Conservation (phyloP, 108 stramenopile species). For the Cyclotella kingstonii region DNA sequence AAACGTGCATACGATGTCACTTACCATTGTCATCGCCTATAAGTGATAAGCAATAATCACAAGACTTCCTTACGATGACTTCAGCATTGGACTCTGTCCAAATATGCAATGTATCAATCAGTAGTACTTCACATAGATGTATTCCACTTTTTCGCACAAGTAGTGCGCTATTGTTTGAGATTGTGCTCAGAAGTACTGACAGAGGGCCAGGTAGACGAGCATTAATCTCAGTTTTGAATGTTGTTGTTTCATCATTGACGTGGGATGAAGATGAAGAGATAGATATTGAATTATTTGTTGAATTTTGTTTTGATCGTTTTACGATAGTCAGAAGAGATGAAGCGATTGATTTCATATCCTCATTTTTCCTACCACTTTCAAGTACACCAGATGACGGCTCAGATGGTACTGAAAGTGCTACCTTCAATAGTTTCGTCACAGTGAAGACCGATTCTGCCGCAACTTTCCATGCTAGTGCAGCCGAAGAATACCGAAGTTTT, state of each 20-base stretch:
- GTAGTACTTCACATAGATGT: constrained; percentile 18
- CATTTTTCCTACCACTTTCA: neutral
- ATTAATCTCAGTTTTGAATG: constrained; percentile 33
- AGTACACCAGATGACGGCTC: neutral
- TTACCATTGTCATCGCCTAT: constrained; percentile 18
- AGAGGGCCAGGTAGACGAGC: constrained; percentile 41
- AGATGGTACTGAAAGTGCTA: constrained; percentile 2
- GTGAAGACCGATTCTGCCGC: constrained; percentile 23
- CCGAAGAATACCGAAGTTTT: constrained; percentile 19
- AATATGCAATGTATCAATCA: constrained; percentile 29
- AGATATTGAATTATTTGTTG: neutral
- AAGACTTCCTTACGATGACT: constrained; percentile 22
- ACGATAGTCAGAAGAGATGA: constrained; percentile 22
- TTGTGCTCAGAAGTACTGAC: constrained; percentile 23
- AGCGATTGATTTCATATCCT: constrained; percentile 7
- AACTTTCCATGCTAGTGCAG: constrained; percentile 23
- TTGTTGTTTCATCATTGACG: neutral
- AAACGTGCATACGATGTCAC: neutral
- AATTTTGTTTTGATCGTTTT: constrained; percentile 2
- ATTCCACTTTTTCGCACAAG: constrained; percentile 33
- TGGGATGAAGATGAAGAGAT: neutral
- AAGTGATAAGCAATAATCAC: constrained; percentile 41
- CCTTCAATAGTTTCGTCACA: constrained; percentile 19
- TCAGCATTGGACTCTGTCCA: constrained; percentile 27
- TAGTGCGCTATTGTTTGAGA: constrained; percentile 16